Evolutionary conservation across 352 stramenopile species (phyloP), one percentile per base, ranked within the genome.

Genomic region (Globisporangium viniferum): DNA sequence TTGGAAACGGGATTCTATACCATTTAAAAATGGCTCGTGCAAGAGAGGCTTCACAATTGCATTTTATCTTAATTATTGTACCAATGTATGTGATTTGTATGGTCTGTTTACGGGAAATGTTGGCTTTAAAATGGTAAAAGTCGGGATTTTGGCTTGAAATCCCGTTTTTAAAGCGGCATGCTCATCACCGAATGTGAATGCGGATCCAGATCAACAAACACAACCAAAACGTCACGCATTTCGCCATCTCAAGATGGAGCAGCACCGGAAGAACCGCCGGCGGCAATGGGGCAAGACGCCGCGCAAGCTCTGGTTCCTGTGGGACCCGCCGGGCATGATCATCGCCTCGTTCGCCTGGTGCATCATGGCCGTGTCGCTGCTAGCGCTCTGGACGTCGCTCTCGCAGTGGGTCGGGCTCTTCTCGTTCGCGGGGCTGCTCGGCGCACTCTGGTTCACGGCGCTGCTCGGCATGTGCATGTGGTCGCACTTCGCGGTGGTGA

Each of bases 391-490:
- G 73, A 54, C 64, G 59, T 88, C 79, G 35, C 70, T 92, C 31
- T 82, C 72, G 68, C 69, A 69, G 46, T 92, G 82, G 82, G 69
- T 91, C 29, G 86, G 84, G 27, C 69, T 86, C 27, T 59, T 84
- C 24, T 91, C 86, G 41, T 70, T 70, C 27, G 68, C 76, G 46
- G 84, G 86, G 5, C 49, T 80, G 39, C 67, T 86, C 10, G 71
- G 85, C 62, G 68, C 60, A 14, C 5, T 82, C 22, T 84, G 76
- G 70, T 81, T 94, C 68, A 73, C 72, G 7, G 73, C 67, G 5
- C 81, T 89, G n/a, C 71, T 94, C 27, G 72, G 60, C 51, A 90
- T 94, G 81, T 90, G 81, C 64, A 80, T 91, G 66, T 92, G 84
- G 84, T 81, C 73, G 18, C 86, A 94, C 71, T 60, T 78, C 20